Evolutionary conservation across 148 eudicot species (phyloP).

Genomic region (Fallopia convolvulus): DNA sequence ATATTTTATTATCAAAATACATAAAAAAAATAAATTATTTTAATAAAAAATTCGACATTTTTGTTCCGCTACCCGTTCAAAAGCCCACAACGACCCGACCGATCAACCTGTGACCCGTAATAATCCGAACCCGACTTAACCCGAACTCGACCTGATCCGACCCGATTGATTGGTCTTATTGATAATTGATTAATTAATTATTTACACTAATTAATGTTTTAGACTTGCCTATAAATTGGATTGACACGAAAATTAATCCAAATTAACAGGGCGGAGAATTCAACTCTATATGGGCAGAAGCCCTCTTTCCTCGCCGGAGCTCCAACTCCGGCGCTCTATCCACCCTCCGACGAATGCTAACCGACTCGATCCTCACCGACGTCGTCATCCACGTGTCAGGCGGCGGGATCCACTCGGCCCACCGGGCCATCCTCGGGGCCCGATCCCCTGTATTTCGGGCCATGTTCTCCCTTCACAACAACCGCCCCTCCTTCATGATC

Average conservation of each 20-base stretch:
- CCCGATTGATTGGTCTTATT: too few relatives aligned
- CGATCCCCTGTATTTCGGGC: constrained; percentile 73
- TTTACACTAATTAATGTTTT: too few relatives aligned
- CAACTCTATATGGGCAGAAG: constrained; percentile 70
- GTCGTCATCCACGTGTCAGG: constrained; percentile 56
- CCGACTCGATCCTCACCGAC: constrained; percentile 81
- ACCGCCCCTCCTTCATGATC: constrained; percentile 50
- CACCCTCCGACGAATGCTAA: constrained; percentile 58
- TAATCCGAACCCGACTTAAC: too few relatives aligned
- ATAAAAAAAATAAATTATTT: too few relatives aligned
- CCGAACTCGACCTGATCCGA: too few relatives aligned
- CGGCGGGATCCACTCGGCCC: constrained; percentile 56
- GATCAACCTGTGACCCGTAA: too few relatives aligned
- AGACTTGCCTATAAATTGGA: too few relatives aligned
- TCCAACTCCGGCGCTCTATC: constrained; percentile 47
- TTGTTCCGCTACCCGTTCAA: too few relatives aligned
- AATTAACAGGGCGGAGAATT: constrained; percentile 51
- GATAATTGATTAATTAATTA: too few relatives aligned
- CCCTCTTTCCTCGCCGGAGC: constrained; percentile 20
- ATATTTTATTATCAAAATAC: too few relatives aligned
- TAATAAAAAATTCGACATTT: too few relatives aligned
- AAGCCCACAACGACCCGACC: too few relatives aligned
- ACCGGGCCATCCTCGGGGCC: constrained; percentile 79
- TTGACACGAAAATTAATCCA: not conserved
- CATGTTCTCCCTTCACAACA: constrained; percentile 76